Base-by-base conservation (phyloP, 441 rosid species). In the Gossypium gossypioides region DNA sequence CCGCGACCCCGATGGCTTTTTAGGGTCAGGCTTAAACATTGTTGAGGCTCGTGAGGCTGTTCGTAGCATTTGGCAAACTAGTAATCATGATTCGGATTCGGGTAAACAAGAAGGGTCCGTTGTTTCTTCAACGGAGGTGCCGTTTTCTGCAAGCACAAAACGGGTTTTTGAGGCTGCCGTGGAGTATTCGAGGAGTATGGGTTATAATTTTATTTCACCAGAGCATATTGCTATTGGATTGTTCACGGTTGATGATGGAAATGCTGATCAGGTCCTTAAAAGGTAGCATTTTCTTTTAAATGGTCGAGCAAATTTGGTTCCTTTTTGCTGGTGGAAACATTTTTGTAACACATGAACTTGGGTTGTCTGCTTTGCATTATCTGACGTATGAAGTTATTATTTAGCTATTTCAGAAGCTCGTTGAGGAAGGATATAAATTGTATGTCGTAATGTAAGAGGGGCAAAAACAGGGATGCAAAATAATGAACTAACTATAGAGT, bases 111-210 rank as follows among this genome's bases (percentile, higher is more conserved):
- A 58, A 48, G 79, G 75, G 12, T 68, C 81, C 0, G 56, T 51
- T 46, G 63, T 46, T 32, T 83, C 82, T 42, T 77, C 89, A 0
- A 77, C 89, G 22, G 87, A 89, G 19, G 83, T 89, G 86, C 87
- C 98, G 12, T 91, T 93, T 72, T 88, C 98, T 0, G 72, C 82
- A 18, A 86, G 89, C 73, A 82, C 92, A 18, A 91, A 91, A 57
- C 84, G 92, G 24, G 97, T 91, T 77, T 91, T 93, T 50, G 97
- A 93, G 81, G 98, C 91, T 80, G 97, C 98, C 0, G 90, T 93
- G n/a, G 98, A 93, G 81, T 93, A 89, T 72, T 93, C 98, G 3
- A 83, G 91, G 84, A 88, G 81, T 40, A 66, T 86, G 88, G 93
- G 90, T 12, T 76, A 89, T 76, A 89, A 93, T 74, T 93, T 86